Evolutionary conservation across 176 grass and related monocot species (phyloP).

Genomic region (Microstegium vimineum): DNA sequence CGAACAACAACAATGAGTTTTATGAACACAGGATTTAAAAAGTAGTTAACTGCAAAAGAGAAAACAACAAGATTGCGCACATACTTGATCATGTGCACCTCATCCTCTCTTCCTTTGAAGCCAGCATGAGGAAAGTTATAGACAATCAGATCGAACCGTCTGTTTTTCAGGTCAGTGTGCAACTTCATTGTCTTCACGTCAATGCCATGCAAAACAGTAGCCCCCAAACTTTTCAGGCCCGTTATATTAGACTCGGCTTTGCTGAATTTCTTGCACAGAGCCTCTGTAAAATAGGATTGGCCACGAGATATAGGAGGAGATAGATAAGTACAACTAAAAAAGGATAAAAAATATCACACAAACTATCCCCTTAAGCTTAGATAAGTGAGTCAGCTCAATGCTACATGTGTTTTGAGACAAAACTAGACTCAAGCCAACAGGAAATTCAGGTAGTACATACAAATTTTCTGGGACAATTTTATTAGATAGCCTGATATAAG

Average conservation of each 20-base stretch:
- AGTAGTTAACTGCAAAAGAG: neutral
- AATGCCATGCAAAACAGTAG: conserved; percentile 21
- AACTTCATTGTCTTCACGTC: conserved; percentile 30
- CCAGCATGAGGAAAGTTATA: conserved; percentile 60
- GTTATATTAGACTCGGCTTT: conserved; percentile 28
- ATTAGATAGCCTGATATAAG: neutral
- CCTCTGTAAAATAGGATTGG: neutral
- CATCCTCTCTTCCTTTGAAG: conserved; percentile 25
- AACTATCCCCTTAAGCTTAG: neutral
- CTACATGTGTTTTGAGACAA: neutral
- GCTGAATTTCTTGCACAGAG: too few species aligned
- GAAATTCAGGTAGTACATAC: neutral
- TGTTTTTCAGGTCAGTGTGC: conserved; percentile 26
- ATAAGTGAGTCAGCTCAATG: neutral
- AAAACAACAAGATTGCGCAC: neutral
- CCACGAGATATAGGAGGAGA: neutral
- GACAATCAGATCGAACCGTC: conserved; percentile 37
- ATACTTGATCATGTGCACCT: conserved; percentile 28
- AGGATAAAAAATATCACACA: neutral
- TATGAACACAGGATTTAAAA: neutral
- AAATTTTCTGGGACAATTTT: neutral
- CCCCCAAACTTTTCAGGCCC: conserved; percentile 11
- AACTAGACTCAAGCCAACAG: neutral
- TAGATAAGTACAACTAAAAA: neutral
- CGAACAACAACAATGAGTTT: too few species aligned